A percentile compares a stretch with the other conserved stretches of the same genome.
Evolutionary conservation across 352 stramenopile species (phyloP).

Genomic region (Aphanomyces euteiches): DNA sequence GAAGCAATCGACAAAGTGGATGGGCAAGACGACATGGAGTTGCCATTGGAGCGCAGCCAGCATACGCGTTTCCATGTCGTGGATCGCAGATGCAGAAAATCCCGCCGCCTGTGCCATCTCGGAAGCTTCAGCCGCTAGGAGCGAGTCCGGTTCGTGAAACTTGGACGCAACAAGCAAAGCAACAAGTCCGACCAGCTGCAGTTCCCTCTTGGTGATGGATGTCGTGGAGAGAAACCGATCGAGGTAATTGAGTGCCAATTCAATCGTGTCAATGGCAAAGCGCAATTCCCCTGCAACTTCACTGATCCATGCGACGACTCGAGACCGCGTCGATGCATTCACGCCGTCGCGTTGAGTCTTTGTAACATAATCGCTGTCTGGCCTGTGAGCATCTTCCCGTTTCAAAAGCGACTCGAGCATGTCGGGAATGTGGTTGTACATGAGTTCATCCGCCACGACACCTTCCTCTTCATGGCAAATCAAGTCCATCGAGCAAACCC

Average conservation of each 20-base stretch:
- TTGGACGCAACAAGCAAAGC: constrained; percentile 36
- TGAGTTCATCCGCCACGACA: constrained; percentile 2
- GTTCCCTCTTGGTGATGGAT: constrained; percentile 27
- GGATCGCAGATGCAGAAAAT: constrained; percentile 30
- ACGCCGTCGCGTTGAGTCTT: constrained; percentile 14
- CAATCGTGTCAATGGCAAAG: constrained; percentile 29
- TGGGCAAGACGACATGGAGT: constrained; percentile 33
- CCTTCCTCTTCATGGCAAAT: constrained; percentile 17
- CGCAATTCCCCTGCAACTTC: constrained; percentile 31
- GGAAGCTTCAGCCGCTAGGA: constrained; percentile 32
- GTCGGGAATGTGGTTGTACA: neutral
- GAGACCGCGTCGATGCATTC: constrained; percentile 4
- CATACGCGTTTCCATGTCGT: constrained; percentile 34
- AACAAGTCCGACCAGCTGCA: constrained; percentile 37
- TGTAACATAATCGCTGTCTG: constrained; percentile 4
- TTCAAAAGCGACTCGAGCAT: neutral
- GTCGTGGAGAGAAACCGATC: constrained; percentile 32
- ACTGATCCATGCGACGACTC: constrained; percentile 17
- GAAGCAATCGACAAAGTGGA: constrained; percentile 30
- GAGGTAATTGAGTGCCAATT: constrained; percentile 38
- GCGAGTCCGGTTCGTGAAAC: constrained; percentile 32
- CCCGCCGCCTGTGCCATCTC: constrained; percentile 29
- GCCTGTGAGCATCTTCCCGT: neutral
- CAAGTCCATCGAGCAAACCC: constrained; percentile 1
- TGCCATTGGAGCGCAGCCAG: constrained; percentile 34